phyloP scores from a whole-genome alignment of 2,329 filamentous ascomycete genomes.

The Colletotrichum filicis region DNA sequence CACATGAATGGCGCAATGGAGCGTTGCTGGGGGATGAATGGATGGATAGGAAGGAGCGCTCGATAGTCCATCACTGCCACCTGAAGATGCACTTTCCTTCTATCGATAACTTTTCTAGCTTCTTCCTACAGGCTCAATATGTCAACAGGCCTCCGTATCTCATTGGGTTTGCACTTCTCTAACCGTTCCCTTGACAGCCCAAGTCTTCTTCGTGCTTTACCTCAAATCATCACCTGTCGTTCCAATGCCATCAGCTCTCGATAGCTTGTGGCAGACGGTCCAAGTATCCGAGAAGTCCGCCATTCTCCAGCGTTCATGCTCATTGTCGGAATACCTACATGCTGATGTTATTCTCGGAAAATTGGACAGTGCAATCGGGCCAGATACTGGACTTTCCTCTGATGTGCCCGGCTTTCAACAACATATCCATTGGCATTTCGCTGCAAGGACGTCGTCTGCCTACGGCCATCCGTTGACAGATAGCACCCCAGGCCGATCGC shows the following conservation, averaged over 20 bases:
- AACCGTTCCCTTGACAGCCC: too few species aligned
- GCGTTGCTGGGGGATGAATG: not conserved
- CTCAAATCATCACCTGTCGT: too few species aligned
- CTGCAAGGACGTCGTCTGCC: not conserved
- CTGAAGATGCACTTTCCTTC: not conserved
- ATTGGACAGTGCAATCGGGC: not conserved
- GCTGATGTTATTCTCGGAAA: not conserved
- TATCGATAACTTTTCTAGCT: not conserved
- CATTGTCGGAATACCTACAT: not conserved
- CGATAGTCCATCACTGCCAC: not conserved
- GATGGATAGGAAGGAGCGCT: not conserved
- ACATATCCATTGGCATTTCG: not conserved
- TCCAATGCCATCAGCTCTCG: not conserved
- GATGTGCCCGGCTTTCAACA: not conserved
- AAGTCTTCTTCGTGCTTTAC: too few species aligned
- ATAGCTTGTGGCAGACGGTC: not conserved
- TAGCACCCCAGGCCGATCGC: too few species aligned
- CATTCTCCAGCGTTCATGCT: not conserved
- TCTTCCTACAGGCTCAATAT: too few species aligned
- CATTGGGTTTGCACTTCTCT: too few species aligned
- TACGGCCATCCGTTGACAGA: not conserved
- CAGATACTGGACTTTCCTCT: not conserved
- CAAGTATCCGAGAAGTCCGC: not conserved
- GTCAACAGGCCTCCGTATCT: too few species aligned
- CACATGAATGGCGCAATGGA: not conserved